phyloP scores from a whole-genome alignment of 306 rosid species.

The Casuarina equisetifolia region DNA sequence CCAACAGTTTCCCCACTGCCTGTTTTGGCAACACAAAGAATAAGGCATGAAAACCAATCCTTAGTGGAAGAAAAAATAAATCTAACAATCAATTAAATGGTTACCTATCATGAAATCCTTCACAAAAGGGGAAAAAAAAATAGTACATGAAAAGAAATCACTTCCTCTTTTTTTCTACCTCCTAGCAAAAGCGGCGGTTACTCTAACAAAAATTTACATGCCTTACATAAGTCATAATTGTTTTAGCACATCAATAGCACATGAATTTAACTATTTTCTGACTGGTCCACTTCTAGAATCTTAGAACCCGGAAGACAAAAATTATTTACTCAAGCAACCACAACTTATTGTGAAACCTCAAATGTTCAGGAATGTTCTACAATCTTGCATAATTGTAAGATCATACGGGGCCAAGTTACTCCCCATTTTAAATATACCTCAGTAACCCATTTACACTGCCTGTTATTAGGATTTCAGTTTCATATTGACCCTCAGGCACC shows the following conservation, averaged over 20 bases:
- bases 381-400: neutral
- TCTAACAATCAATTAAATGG: neutral
- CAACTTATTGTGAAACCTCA: slow-evolving; percentile 8
- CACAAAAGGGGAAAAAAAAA: neutral
- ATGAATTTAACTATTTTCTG: neutral
- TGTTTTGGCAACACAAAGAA: neutral
- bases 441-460: slow-evolving; percentile 60
- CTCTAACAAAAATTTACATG: neutral
- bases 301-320: neutral
- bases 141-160: neutral
- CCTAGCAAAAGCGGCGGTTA: neutral
- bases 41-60: neutral
- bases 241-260: neutral
- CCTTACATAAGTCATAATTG: neutral
- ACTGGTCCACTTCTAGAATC: neutral
- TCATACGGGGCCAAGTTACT: slow-evolving; percentile 9
- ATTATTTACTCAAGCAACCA: neutral
- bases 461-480: slow-evolving; percentile 52
- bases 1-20: neutral
- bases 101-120: neutral
- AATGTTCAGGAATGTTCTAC: slow-evolving; percentile 6
- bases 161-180: neutral
- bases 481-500: slow-evolving; percentile 54
- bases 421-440: slow-evolving; percentile 47
- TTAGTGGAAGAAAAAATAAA: neutral